These are phyloP conservation scores for Rutstroemia sp. DNA, from an alignment of 2,329 filamentous ascomycete species.

Conservation along the genomic window DNA sequence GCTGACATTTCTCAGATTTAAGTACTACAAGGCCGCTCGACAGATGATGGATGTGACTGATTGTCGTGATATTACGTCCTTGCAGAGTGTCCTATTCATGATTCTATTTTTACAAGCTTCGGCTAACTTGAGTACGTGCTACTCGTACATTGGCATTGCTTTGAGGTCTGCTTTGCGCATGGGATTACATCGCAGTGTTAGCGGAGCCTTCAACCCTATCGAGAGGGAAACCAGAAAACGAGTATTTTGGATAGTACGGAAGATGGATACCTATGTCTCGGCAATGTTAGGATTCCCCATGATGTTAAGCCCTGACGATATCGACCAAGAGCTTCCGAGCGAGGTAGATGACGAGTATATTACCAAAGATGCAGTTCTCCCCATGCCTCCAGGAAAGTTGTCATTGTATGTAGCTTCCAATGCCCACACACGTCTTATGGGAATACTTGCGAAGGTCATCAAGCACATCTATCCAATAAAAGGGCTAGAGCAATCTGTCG, in stretches of 20 bases:
- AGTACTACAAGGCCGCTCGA: constrained; percentile 65
- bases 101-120: constrained; percentile 75
- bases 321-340: constrained; percentile 57
- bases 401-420: constrained; percentile 58
- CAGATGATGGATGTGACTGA: constrained; percentile 59
- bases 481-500: constrained; percentile 40
- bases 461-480: constrained; percentile 60
- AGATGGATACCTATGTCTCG: constrained; percentile 65
- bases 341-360: constrained; percentile 64
- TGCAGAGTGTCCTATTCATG: constrained; percentile 73
- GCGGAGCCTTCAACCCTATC: constrained; percentile 53
- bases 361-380: constrained; percentile 47
- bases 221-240: constrained; percentile 57
- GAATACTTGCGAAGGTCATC: constrained; percentile 56
- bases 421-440: constrained; percentile 56
- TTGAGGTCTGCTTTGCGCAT: constrained; percentile 69
- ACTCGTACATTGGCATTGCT: constrained; percentile 73
- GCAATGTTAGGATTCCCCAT: constrained; percentile 60
- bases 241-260: constrained; percentile 60
- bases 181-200: constrained; percentile 67
- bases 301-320: constrained; percentile 54
- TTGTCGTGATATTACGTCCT: constrained; percentile 64
- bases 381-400: constrained; percentile 45
- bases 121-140: constrained; percentile 71
- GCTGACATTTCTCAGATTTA: constrained; percentile 44